Evolutionary conservation across 306 rosid genomes (phyloP).

Genomic region (Cucurbita moschata): DNA sequence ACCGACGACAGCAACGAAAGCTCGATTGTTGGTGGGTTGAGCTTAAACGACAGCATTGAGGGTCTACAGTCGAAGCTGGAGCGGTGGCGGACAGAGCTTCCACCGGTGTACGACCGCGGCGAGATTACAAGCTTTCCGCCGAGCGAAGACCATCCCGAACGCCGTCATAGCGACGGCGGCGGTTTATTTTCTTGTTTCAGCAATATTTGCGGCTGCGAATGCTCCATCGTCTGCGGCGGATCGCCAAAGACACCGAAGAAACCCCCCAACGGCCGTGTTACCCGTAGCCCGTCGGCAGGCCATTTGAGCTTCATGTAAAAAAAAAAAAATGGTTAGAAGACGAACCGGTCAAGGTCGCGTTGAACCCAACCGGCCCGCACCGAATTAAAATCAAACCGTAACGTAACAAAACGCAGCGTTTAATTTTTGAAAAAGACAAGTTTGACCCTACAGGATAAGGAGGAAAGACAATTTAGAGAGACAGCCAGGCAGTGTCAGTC

Average conservation of each 20-base stretch:
- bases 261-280: slow-evolving; percentile 7
- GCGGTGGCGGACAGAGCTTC: slow-evolving; percentile 65
- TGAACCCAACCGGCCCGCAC: neutral
- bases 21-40: slow-evolving; percentile 50
- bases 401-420: neutral
- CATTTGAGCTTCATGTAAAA: slow-evolving; percentile 21
- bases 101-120: slow-evolving; percentile 45
- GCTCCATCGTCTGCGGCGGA: slow-evolving; percentile 62
- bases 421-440: neutral
- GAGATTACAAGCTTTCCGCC: slow-evolving; percentile 24
- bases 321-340: neutral
- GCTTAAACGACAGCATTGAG: slow-evolving; percentile 55
- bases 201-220: slow-evolving; percentile 71
- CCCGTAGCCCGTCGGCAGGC: slow-evolving; percentile 24
- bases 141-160: slow-evolving; percentile 12
- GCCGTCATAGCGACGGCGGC: slow-evolving; percentile 34
- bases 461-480: neutral
- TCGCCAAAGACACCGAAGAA: slow-evolving; percentile 12
- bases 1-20: slow-evolving; percentile 27
- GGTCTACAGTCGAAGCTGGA: slow-evolving; percentile 59
- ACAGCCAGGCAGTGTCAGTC: neutral
- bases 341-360: neutral
- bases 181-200: slow-evolving; percentile 91
- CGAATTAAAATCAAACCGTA: neutral
- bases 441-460: neutral